Percentiles rank a stretch among this genome's conserved stretches.
Evolutionary conservation across 140 eudicot species (phyloP).

Genomic region (Oenanthe javanica): DNA sequence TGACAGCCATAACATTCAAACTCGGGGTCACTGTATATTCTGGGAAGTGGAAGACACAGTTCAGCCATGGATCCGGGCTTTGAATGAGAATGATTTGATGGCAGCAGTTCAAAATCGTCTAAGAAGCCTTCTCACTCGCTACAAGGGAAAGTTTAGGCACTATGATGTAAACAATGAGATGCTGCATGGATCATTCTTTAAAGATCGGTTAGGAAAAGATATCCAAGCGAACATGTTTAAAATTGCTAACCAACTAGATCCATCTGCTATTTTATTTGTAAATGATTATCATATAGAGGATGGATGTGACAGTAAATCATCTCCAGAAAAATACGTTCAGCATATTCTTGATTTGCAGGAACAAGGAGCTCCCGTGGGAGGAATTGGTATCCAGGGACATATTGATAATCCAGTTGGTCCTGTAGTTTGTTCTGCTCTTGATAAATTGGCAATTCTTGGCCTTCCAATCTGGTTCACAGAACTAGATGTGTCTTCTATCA

Average conservation of each 20-base stretch:
- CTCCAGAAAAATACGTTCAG: conserved; percentile 66
- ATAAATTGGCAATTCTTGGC: conserved; percentile 61
- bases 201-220: conserved; percentile 57
- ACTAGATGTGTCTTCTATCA: conserved; percentile 67
- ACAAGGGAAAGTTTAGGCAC: conserved; percentile 81
- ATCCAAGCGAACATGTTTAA: conserved; percentile 71
- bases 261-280: conserved; percentile 57
- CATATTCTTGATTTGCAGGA: conserved; percentile 63
- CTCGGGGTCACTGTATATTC: conserved; percentile 91
- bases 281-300: conserved; percentile 90
- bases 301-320: conserved; percentile 58
- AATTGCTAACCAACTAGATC: conserved; percentile 63
- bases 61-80: conserved; percentile 65
- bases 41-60: conserved; percentile 81
- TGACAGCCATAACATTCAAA: conserved; percentile 43
- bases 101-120: conserved; percentile 77
- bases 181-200: conserved; percentile 86
- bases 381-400: conserved; percentile 89
- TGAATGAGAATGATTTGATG: conserved; percentile 42
- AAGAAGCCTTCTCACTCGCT: conserved; percentile 57
- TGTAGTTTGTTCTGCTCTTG: conserved; percentile 61
- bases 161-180: conserved; percentile 93
- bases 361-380: conserved; percentile 85
- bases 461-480: conserved; percentile 95
- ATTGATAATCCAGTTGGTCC: conserved; percentile 83